Evolutionary conservation across 2,329 filamentous ascomycete genomes (phyloP).

Genomic region (Fusarium agapanthi): DNA sequence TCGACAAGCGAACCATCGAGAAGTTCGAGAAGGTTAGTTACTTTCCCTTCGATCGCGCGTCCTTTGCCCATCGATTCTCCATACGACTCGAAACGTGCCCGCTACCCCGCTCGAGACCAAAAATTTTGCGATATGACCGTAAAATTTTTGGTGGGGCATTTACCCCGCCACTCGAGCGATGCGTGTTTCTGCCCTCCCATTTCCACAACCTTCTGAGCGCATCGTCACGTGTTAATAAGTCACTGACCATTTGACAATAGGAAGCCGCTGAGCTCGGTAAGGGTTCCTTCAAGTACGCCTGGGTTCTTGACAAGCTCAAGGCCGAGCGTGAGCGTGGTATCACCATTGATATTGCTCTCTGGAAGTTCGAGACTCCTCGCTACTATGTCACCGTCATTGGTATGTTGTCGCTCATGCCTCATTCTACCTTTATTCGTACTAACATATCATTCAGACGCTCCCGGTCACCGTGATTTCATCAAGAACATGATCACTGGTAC

Average conservation of each 20-base stretch:
- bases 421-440: slow-evolving; percentile 10
- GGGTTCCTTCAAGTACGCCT: slow-evolving; percentile 99
- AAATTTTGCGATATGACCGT: slow-evolving; percentile 28
- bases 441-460: slow-evolving; percentile 75
- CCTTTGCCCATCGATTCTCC: slow-evolving; percentile 13
- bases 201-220: not conserved
- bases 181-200: slow-evolving; percentile 7
- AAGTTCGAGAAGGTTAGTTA: slow-evolving; percentile 99
- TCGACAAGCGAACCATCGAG: slow-evolving; percentile 99
- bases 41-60: slow-evolving; percentile 29
- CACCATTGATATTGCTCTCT: slow-evolving; percentile 99
- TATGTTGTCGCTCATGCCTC: slow-evolving; percentile 55
- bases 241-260: slow-evolving; percentile 56
- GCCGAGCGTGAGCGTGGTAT: slow-evolving; percentile 99
- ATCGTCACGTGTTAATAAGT: slow-evolving; percentile 19
- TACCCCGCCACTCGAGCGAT: slow-evolving; percentile 34
- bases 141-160: slow-evolving; percentile 22
- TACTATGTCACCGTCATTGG: slow-evolving; percentile 98
- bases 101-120: slow-evolving; percentile 18
- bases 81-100: slow-evolving; percentile 13
- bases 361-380: slow-evolving; percentile 99
- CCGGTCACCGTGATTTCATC: slow-evolving; percentile 99
- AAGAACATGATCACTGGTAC: slow-evolving; percentile 99
- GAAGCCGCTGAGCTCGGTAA: slow-evolving; percentile 99
- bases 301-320: slow-evolving; percentile 99